These are phyloP conservation scores for Xerocomus nothofagi DNA, from an alignment of 1,284 basidiomycete genomes.

Conservation along the genomic window DNA sequence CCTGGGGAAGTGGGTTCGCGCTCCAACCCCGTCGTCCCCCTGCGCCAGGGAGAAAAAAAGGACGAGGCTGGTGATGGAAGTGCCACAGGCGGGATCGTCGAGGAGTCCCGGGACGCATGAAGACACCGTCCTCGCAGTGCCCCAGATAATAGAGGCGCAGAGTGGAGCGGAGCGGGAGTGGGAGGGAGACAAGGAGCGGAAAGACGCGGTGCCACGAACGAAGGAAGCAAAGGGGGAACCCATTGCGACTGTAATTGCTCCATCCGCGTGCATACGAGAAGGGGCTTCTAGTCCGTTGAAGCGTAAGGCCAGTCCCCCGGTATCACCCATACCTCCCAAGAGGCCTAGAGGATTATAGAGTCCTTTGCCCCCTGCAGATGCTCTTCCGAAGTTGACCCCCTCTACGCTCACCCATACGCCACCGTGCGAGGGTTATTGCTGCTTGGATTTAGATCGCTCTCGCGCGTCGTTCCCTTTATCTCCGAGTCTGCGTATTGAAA, in stretches of 20 bases:
- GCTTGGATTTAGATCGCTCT: not conserved
- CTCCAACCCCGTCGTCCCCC: too few relatives aligned
- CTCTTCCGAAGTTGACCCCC: not conserved
- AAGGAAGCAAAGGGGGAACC: too few relatives aligned
- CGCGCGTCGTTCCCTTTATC: not conserved
- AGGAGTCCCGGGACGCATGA: too few relatives aligned
- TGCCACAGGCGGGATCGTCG: too few relatives aligned
- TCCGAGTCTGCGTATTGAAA: not conserved
- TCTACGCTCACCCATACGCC: not conserved
- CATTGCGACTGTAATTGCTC: not conserved
- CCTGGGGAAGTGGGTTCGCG: too few relatives aligned
- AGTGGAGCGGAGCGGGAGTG: too few relatives aligned
- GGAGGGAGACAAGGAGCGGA: too few relatives aligned
- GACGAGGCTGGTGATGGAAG: too few relatives aligned
- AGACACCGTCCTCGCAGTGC: too few relatives aligned
- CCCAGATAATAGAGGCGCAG: too few relatives aligned
- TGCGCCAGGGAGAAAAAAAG: too few relatives aligned
- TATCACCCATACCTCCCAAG: conserved; percentile 22
- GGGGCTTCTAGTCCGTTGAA: conserved; percentile 16
- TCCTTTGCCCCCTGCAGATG: not conserved
- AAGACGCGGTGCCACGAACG: too few relatives aligned
- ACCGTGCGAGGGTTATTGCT: not conserved
- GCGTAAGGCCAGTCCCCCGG: conserved; percentile 18
- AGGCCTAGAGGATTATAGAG: conserved; percentile 18
- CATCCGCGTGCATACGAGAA: not conserved